Percentiles rank a stretch among this genome's conserved stretches.
These are phyloP conservation scores for Leccinum uliginosum DNA, from an alignment of 768 basidiomycete species.

Conservation along the genomic window DNA sequence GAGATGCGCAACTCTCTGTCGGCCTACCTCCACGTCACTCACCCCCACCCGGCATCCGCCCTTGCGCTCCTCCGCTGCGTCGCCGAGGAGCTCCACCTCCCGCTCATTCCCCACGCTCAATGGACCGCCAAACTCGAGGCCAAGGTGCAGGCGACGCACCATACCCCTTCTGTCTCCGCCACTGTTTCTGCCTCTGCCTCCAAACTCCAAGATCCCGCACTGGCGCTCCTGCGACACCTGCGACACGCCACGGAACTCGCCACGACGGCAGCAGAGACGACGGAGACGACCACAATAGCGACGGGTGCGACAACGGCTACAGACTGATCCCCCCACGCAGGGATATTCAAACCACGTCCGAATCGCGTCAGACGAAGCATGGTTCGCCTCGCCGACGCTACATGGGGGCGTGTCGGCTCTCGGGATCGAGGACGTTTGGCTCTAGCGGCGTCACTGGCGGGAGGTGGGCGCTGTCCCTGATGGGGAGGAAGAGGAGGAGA, in stretches of 20 bases:
- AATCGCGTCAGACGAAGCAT: conserved; percentile 1
- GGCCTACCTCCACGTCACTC: conserved; percentile 9
- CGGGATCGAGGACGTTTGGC: conserved; percentile 3
- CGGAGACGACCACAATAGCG: neutral
- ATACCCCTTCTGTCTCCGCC: neutral
- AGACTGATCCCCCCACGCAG: neutral
- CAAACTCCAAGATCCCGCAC: conserved; percentile 1
- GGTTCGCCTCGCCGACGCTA: conserved; percentile 10
- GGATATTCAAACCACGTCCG: conserved; percentile 2
- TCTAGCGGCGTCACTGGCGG: conserved; percentile 11
- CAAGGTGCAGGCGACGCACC: neutral
- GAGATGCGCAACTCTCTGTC: conserved; percentile 14
- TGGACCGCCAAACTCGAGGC: conserved; percentile 11
- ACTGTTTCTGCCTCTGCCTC: neutral
- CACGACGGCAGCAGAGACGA: neutral
- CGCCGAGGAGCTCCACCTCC: conserved; percentile 5
- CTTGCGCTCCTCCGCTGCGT: conserved; percentile 8
- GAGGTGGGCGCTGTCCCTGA: conserved; percentile 4
- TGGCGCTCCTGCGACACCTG: conserved; percentile 2
- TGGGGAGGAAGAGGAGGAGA: neutral
- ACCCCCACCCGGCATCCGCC: conserved; percentile 8
- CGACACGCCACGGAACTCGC: neutral
- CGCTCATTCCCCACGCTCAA: conserved; percentile 8
- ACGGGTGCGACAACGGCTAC: neutral
- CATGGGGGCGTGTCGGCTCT: neutral